Conservation (phyloP, 2,329 filamentous ascomycete genomes). For the Phialophora chinensis region DNA sequence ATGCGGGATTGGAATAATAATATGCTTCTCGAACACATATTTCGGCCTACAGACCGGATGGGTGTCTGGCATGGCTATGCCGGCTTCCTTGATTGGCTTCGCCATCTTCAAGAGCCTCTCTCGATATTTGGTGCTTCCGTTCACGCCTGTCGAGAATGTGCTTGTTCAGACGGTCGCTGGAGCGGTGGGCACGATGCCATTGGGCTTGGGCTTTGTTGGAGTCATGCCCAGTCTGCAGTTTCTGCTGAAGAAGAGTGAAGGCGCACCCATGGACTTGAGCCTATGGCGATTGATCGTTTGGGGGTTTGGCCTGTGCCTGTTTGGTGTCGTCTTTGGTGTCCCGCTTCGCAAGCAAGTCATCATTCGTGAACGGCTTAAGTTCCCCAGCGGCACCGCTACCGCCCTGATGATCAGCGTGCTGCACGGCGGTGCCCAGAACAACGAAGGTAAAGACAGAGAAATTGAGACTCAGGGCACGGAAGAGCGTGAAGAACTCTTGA, state of each 20-base stretch:
- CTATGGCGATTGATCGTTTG: conserved; percentile 83
- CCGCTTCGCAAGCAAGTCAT: conserved; percentile 90
- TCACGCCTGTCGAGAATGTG: conserved; percentile 95
- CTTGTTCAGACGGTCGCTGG: conserved; percentile 95
- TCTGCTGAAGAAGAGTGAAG: conserved; percentile 76
- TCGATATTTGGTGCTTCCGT: conserved; percentile 75
- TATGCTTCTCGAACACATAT: conserved; percentile 97
- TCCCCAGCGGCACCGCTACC: conserved; percentile 94
- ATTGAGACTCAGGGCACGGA: conserved; percentile 40
- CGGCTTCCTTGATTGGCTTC: conserved; percentile 90
- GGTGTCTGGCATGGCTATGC: conserved; percentile 94
- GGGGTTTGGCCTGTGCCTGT: conserved; percentile 92
- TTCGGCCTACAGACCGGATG: conserved; percentile 93
- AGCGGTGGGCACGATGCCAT: conserved; percentile 93
- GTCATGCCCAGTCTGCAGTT: conserved; percentile 93
- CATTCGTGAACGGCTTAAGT: conserved; percentile 87
- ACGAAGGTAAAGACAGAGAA: conserved; percentile 42
- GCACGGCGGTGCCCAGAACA: conserved; percentile 66
- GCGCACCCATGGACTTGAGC: conserved; percentile 74
- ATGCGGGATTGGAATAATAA: conserved; percentile 81
- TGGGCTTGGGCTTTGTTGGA: conserved; percentile 94
- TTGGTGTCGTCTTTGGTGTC: conserved; percentile 95
- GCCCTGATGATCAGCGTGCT: conserved; percentile 90
- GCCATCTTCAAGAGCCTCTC: conserved; percentile 85
- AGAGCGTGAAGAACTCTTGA: conserved; percentile 43